Conservation (phyloP, 306 rosid species). For the Vicia villosa region DNA sequence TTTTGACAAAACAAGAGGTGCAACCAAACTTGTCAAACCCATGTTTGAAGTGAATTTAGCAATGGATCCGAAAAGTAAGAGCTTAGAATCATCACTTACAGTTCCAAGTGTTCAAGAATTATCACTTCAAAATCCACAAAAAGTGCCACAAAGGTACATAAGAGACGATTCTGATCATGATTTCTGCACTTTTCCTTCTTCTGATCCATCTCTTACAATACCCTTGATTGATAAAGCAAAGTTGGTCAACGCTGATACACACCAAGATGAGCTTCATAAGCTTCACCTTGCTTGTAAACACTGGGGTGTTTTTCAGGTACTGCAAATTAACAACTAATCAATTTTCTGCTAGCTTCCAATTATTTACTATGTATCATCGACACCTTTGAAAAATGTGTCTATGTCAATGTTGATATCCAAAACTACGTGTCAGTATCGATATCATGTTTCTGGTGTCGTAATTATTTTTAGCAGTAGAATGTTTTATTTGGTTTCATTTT, state of each 20-base stretch:
- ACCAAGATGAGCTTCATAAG: constrained; percentile 40
- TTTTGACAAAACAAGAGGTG: neutral
- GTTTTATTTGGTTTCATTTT: neutral
- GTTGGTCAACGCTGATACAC: constrained; percentile 42
- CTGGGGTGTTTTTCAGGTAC: constrained; percentile 57
- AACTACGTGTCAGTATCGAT: no score
- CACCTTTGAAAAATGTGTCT: no score
- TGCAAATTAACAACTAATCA: neutral
- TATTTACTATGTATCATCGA: no score
- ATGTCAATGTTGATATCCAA: no score
- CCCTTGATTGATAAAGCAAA: constrained; percentile 47
- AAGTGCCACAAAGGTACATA: constrained; percentile 44
- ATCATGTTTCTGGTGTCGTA: no score
- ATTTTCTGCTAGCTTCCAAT: neutral
- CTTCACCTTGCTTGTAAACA: constrained; percentile 51
- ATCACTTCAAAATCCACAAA: constrained; percentile 29
- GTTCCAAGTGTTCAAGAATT: constrained; percentile 59
- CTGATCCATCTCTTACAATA: constrained; percentile 40
- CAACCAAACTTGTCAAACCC: neutral
- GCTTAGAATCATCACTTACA: constrained; percentile 40
- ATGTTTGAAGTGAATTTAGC: neutral
- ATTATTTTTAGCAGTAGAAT: no score
- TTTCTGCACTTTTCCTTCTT: constrained; percentile 26
- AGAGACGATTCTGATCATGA: constrained; percentile 37
- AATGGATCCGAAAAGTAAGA: constrained; percentile 29